A percentile compares a stretch with the other conserved stretches of the same genome.
phyloP scores from a whole-genome alignment of 202 grass and related monocot genomes.

The Setaria italica region DNA sequence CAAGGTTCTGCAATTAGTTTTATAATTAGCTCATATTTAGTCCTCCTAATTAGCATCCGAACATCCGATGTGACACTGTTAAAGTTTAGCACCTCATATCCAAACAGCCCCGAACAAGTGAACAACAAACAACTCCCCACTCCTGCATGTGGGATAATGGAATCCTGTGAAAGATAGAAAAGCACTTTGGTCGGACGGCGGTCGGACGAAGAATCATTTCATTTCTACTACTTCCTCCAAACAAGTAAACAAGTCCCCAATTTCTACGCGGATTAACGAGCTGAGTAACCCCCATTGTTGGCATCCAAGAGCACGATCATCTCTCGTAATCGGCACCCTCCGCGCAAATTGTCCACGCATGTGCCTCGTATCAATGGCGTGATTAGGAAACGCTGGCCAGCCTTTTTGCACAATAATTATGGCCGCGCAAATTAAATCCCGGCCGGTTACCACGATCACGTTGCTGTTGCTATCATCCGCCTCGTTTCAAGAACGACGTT shows the following conservation, averaged over 20 bases:
- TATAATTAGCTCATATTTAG: too few species aligned
- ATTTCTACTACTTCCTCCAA: neutral
- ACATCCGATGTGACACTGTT: too few species aligned
- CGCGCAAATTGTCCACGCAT: neutral
- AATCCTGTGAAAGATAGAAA: constrained; percentile 32
- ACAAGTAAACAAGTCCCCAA: too few species aligned
- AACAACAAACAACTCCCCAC: constrained; percentile 13
- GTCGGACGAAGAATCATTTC: constrained; percentile 40
- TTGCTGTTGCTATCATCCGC: neutral
- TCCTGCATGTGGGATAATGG: constrained; percentile 36
- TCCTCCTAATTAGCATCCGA: too few species aligned
- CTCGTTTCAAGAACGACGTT: too few species aligned
- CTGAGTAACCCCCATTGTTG: neutral
- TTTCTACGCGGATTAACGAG: neutral
- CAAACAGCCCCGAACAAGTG: too few species aligned
- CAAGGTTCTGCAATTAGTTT: too few species aligned
- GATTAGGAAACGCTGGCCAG: neutral
- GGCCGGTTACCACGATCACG: neutral
- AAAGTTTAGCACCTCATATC: too few species aligned
- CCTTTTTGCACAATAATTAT: neutral
- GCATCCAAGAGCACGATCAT: neutral
- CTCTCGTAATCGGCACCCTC: neutral
- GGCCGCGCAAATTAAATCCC: neutral
- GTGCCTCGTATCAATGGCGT: constrained; percentile 3
- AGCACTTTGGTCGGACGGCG: constrained; percentile 38